Conservation (phyloP, 441 rosid species). For the Corymbia citriodora region DNA sequence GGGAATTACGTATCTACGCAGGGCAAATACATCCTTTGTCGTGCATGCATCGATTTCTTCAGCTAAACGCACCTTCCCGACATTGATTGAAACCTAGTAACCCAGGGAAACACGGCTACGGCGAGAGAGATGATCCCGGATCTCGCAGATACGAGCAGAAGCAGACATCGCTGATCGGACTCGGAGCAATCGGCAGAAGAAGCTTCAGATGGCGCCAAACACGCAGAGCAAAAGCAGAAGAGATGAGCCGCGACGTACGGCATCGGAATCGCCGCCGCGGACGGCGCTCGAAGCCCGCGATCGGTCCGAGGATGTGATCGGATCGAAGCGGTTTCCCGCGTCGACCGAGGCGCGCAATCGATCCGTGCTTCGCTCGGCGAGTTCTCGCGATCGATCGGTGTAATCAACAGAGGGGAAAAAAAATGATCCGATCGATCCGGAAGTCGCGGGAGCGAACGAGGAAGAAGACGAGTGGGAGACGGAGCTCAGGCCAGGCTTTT, state of each 20-base stretch:
- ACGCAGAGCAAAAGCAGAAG: background rate
- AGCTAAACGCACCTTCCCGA: background rate
- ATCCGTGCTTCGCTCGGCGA: background rate
- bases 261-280: background rate
- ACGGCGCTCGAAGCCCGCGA: background rate
- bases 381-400: background rate
- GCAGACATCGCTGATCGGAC: background rate
- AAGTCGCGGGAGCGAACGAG: background rate
- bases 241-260: background rate
- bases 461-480: background rate
- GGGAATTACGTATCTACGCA: background rate
- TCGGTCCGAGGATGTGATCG: background rate
- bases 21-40: background rate
- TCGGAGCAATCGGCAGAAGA: background rate
- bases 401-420: background rate
- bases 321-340: background rate
- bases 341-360: background rate
- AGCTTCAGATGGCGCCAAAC: background rate
- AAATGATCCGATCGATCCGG: background rate
- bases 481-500: background rate
- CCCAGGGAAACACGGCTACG: background rate
- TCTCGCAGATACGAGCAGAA: background rate
- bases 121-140: background rate
- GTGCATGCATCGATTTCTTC: background rate
- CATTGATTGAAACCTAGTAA: background rate